phyloP scores from a whole-genome alignment of 345 rosid genomes.

The Barbarea vulgaris region DNA sequence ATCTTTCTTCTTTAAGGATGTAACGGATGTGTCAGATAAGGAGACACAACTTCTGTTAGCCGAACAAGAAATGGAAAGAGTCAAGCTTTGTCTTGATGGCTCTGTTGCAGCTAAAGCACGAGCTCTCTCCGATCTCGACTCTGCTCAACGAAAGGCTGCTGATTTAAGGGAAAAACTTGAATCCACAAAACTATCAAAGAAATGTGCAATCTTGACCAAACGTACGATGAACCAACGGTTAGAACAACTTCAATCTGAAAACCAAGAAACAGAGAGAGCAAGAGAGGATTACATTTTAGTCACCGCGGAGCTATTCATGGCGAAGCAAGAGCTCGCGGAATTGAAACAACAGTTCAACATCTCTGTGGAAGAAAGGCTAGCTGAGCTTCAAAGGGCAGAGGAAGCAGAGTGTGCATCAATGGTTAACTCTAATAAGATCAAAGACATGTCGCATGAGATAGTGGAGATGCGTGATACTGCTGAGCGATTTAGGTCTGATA shows the following conservation, averaged over 20 bases:
- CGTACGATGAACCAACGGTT: constrained; percentile 48
- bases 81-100: constrained; percentile 46
- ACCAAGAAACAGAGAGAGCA: constrained; percentile 51
- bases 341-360: constrained; percentile 71
- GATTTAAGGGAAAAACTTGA: constrained; percentile 49
- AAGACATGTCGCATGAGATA: constrained; percentile 60
- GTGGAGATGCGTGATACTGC: constrained; percentile 53
- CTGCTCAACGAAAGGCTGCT: constrained; percentile 47
- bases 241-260: constrained; percentile 51
- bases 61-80: constrained; percentile 53
- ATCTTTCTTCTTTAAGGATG: constrained; percentile 23
- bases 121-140: constrained; percentile 56
- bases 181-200: constrained; percentile 44
- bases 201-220: constrained; percentile 44
- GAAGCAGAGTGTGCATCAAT: constrained; percentile 60
- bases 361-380: constrained; percentile 59
- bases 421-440: constrained; percentile 45
- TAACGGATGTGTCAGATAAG: constrained; percentile 49
- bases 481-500: constrained; percentile 47
- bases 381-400: constrained; percentile 64
- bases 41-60: constrained; percentile 61
- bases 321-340: constrained; percentile 66
- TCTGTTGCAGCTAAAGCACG: constrained; percentile 49
- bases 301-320: constrained; percentile 52
- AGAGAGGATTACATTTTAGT: constrained; percentile 54